Evolutionary conservation across 139 green algal genomes (phyloP), one percentile per base, ranked within the genome.

Genomic region (Auxenochlorella pyrenoidosa): DNA sequence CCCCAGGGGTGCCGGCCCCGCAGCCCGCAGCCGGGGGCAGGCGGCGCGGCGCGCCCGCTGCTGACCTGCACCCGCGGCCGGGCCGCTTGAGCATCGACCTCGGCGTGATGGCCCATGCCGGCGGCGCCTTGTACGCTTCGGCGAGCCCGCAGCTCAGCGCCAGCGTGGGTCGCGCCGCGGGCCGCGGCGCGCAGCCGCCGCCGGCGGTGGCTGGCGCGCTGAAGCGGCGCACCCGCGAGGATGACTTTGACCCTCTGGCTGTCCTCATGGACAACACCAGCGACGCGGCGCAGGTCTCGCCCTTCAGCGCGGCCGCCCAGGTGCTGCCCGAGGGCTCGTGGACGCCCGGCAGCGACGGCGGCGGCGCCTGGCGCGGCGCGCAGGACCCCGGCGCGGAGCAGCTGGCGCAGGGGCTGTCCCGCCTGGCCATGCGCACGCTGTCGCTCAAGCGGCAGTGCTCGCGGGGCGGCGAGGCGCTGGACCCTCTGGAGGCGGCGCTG

Each of bases 381-480:
- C n/a, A 81, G 75, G 75, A 81, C 21, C 43, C 75, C 2, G 43
- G 63, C 13, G 32, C 80, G 15, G 60, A 76, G 3, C 28, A 59
- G 80, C 80, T 85, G 13, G 63, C 80, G 1, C 60, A 66, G 40
- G 44, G 36, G 16, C 60, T 85, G 3, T 77, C 43, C 41, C 80
- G 80, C 8, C 80, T 85, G 80, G 80, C 66, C 63, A 85, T 85
- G 80, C 40, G 63, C 28, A 77, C 80, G 22, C 60, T 85, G 13
- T 47, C 28, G 26, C 63, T 85, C 22, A 85, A 85, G 80, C 38
- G 80, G 63, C 80, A 85, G 60, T 75, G 80, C 80, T 44, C 26
- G 28, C 19, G 80, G 16, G 80, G 43, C 32, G 80, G 47, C 80
- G 60, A 41, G 1, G 79, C 38, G 5, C 41, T 85, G 19, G 80